These are phyloP conservation scores for Aureobasidium mangrovei DNA, from an alignment of 2,329 filamentous ascomycete genomes.

Conservation along the genomic window DNA sequence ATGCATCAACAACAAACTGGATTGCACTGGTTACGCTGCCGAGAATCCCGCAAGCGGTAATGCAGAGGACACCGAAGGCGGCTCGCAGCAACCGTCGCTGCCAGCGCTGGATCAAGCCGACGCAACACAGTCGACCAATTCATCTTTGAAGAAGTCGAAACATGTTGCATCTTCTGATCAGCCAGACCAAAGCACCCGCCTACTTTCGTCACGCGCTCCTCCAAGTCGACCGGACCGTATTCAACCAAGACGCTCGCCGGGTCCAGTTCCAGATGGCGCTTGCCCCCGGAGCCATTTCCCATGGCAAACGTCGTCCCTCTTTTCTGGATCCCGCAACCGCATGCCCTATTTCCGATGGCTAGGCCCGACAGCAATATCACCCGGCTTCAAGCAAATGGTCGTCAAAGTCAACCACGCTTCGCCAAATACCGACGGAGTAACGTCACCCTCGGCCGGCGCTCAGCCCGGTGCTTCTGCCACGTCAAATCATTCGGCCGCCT, in stretches of 20 bases:
- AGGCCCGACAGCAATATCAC: slow-evolving; percentile 82
- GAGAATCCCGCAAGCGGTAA: slow-evolving; percentile 19
- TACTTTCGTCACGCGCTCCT: no score
- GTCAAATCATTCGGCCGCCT: slow-evolving; percentile 20
- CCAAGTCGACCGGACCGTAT: no score
- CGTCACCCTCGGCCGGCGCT: slow-evolving; percentile 1
- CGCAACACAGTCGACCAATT: not conserved
- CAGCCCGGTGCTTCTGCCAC: slow-evolving; percentile 15
- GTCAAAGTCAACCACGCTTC: slow-evolving; percentile 57
- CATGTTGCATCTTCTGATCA: no score
- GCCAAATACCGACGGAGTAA: slow-evolving; percentile 27
- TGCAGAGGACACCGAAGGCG: not conserved
- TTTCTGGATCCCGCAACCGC: slow-evolving; percentile 42
- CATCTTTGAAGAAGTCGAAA: no score
- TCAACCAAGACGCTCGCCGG: no score
- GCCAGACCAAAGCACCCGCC: no score
- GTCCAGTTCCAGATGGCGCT: no score
- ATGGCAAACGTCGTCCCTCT: slow-evolving; percentile 18
- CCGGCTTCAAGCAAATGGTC: slow-evolving; percentile 89
- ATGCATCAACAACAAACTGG: slow-evolving; percentile 39
- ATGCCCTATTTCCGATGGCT: slow-evolving; percentile 90
- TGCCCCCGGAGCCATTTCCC: not conserved
- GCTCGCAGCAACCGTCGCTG: not conserved
- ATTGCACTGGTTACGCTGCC: slow-evolving; percentile 39
- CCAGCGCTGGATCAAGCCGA: not conserved